phyloP scores from a whole-genome alignment of 495 filamentous ascomycete genomes.

The Cryomyces minteri region DNA sequence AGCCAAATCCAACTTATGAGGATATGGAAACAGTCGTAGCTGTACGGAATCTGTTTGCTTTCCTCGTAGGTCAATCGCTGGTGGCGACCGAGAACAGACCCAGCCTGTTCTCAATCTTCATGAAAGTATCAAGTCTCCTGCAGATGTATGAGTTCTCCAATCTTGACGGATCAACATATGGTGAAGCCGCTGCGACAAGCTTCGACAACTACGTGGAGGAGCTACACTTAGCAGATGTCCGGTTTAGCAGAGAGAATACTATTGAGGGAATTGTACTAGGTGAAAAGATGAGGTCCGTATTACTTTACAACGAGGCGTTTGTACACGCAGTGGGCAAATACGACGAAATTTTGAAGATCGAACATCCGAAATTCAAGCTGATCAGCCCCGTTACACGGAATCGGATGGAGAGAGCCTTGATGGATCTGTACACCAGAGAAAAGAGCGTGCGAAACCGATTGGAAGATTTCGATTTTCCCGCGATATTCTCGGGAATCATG shows the following conservation, averaged over 20 bases:
- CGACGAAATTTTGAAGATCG: conserved; percentile 47
- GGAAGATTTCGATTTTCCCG: conserved; percentile 76
- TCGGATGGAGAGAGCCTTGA: conserved; percentile 59
- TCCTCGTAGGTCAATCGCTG: conserved; percentile 61
- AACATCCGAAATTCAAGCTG: conserved; percentile 45
- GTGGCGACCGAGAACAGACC: conserved; percentile 53
- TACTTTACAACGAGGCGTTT: conserved; percentile 80
- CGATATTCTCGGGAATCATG: conserved; percentile 73
- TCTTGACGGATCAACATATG: conserved; percentile 62
- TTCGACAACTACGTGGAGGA: conserved; percentile 65
- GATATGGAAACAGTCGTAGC: conserved; percentile 48
- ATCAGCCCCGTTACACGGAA: conserved; percentile 56
- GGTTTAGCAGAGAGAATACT: conserved; percentile 71
- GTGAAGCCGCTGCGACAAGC: conserved; percentile 55
- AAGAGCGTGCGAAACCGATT: conserved; percentile 48
- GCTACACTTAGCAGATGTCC: conserved; percentile 58
- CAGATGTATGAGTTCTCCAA: conserved; percentile 63
- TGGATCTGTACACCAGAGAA: conserved; percentile 56
- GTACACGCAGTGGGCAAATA: conserved; percentile 86
- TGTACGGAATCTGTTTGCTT: conserved; percentile 80
- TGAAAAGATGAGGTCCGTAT: conserved; percentile 64
- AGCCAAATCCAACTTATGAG: conserved; percentile 31
- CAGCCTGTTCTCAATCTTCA: conserved; percentile 54
- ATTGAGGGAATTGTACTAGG: conserved; percentile 76
- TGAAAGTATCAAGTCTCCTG: conserved; percentile 49